These are phyloP conservation scores for Pichia paraexigua DNA, from an alignment of 805 yeast species.

Conservation along the genomic window DNA sequence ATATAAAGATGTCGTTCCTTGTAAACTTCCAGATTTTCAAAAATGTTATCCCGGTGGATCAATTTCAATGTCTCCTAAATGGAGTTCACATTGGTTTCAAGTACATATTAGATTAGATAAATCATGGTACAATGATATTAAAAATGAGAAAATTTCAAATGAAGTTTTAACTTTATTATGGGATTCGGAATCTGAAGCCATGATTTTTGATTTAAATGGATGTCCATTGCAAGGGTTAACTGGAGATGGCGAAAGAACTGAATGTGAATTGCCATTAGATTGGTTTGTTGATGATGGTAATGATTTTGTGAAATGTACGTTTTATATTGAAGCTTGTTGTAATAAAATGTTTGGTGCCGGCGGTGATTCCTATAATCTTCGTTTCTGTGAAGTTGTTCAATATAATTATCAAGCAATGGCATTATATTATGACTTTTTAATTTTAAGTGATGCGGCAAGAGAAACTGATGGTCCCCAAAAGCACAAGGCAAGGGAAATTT, in stretches of 20 bases:
- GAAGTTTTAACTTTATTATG: conserved; percentile 31
- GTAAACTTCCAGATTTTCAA: conserved; percentile 40
- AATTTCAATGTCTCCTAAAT: conserved; percentile 73
- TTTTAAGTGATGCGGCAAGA: conserved; percentile 84
- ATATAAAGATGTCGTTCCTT: conserved; percentile 50
- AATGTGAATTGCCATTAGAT: conserved; percentile 55
- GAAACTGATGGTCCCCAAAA: conserved; percentile 82
- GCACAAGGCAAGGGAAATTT: conserved; percentile 71
- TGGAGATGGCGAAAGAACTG: conserved; percentile 74
- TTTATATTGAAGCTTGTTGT: conserved; percentile 85
- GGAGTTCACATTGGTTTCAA: conserved; percentile 96
- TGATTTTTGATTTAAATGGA: conserved; percentile 63
- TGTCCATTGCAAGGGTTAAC: conserved; percentile 76
- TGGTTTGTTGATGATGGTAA: conserved; percentile 29
- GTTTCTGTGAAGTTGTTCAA: conserved; percentile 66
- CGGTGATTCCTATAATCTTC: conserved; percentile 57
- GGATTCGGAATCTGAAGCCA: conserved; percentile 83
- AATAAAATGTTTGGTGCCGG: conserved; percentile 82
- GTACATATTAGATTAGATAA: conserved; percentile 57
- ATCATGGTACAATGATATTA: conserved; percentile 45
- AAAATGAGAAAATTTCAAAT: conserved; percentile 32
- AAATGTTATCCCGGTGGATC: conserved; percentile 60
- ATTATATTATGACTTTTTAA: conserved; percentile 74
- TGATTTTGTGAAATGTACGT: conserved; percentile 43
- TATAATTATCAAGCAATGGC: conserved; percentile 79